A percentile compares a stretch with the other conserved stretches of the same genome.
Conservation (phyloP, 371 early-diverging fungal species). For the Choanephora cucurbitarum region DNA sequence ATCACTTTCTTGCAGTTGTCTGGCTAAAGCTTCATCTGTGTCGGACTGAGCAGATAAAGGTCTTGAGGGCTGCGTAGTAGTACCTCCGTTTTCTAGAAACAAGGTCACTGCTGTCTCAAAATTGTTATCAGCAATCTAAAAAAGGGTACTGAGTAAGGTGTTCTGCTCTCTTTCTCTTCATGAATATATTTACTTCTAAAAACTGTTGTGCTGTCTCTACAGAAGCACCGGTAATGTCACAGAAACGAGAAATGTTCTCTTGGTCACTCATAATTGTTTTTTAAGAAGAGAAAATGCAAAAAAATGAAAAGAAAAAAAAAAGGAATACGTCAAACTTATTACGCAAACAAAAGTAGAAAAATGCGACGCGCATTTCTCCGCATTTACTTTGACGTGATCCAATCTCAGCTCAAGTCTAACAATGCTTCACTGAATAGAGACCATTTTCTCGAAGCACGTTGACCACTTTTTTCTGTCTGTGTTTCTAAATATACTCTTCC, state of each 20-base stretch:
- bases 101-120: conserved; percentile 44
- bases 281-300: not conserved
- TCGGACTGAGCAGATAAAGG: conserved; percentile 6
- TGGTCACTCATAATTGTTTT: conserved; percentile 34
- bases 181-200: conserved; percentile 40
- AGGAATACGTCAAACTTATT: no score
- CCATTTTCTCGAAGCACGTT: no score
- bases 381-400: no score
- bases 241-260: conserved; percentile 38
- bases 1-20: conserved; percentile 51
- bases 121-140: conserved; percentile 46
- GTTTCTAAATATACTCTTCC: no score
- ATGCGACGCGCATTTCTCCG: no score
- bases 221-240: conserved; percentile 43
- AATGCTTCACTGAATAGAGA: no score
- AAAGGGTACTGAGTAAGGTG: not conserved
- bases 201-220: conserved; percentile 40
- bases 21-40: conserved; percentile 55
- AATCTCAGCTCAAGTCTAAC: no score
- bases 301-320: not conserved
- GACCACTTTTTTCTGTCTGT: no score
- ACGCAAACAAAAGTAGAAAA: no score
- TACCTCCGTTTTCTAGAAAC: conserved; percentile 41
- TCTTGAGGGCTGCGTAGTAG: conserved; percentile 8
- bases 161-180: not conserved